Conservation (phyloP, 1,284 basidiomycete genomes). For the Grifola frondosa region DNA sequence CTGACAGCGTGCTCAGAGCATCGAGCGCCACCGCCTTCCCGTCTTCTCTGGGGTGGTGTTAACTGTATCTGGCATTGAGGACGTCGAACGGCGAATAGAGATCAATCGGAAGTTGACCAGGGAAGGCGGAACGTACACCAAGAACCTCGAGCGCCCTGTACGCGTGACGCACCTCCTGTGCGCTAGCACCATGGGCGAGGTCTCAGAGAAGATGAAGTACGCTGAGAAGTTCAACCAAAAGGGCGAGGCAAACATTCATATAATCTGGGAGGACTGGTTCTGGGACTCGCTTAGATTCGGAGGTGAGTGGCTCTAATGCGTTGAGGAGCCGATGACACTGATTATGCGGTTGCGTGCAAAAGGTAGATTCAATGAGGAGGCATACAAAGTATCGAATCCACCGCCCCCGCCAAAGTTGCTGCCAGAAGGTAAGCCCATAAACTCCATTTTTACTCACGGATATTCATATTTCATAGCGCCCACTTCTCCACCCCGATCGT, state of each 20-base stretch:
- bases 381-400: slow-evolving; percentile 58
- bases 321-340: not conserved
- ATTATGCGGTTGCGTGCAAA: slow-evolving; percentile 7
- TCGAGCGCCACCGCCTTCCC: slow-evolving; percentile 56
- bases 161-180: slow-evolving; percentile 69
- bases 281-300: slow-evolving; percentile 75
- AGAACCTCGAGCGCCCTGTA: slow-evolving; percentile 65
- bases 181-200: slow-evolving; percentile 42
- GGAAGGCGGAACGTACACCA: slow-evolving; percentile 58
- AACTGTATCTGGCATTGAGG: slow-evolving; percentile 66
- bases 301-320: slow-evolving; percentile 38
- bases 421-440: slow-evolving; percentile 23
- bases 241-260: slow-evolving; percentile 62
- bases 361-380: slow-evolving; percentile 51
- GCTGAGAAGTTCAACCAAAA: slow-evolving; percentile 65
- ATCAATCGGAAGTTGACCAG: slow-evolving; percentile 55
- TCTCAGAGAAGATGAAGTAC: slow-evolving; percentile 70
- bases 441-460: no score
- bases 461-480: not conserved
- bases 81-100: slow-evolving; percentile 49
- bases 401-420: slow-evolving; percentile 49
- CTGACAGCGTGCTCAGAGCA: slow-evolving; percentile 38
- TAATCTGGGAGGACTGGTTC: slow-evolving; percentile 87
- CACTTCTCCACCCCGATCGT: slow-evolving; percentile 11
- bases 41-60: slow-evolving; percentile 64